These are phyloP conservation scores for Raddia distichophylla DNA, from an alignment of 176 grass and related monocot genomes.

Conservation along the genomic window DNA sequence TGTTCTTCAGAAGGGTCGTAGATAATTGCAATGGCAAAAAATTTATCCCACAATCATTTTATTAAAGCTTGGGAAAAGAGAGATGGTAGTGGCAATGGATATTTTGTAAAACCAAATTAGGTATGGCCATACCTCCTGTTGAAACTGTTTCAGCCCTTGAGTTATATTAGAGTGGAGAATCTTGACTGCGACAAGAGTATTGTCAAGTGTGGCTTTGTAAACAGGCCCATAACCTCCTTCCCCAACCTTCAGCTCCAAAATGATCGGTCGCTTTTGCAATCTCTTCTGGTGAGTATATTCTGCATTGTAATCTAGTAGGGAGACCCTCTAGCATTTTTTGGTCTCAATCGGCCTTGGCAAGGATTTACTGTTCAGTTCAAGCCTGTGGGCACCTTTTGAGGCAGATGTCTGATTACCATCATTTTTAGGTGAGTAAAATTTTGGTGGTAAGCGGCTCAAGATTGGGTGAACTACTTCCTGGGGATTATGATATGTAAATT, in stretches of 20 bases:
- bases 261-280: constrained; percentile 46
- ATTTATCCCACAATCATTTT: neutral
- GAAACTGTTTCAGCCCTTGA: constrained; percentile 80
- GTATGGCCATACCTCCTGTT: constrained; percentile 75
- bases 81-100: neutral
- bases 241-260: constrained; percentile 68
- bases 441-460: constrained; percentile 45
- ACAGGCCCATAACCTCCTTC: constrained; percentile 93
- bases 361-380: constrained; percentile 37
- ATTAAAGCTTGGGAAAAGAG: neutral
- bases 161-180: constrained; percentile 71
- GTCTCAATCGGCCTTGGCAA: constrained; percentile 53
- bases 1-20: neutral
- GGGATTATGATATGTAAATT: constrained; percentile 20
- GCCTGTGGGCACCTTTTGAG: constrained; percentile 29
- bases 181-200: constrained; percentile 67
- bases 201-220: constrained; percentile 74
- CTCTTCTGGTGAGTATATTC: constrained; percentile 59
- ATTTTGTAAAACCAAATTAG: constrained; percentile 16
- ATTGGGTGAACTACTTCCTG: constrained; percentile 23
- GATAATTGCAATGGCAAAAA: neutral
- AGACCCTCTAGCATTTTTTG: constrained; percentile 64
- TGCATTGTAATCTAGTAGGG: constrained; percentile 59
- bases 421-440: constrained; percentile 44
- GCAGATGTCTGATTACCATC: neutral